Evolutionary conservation across 495 filamentous ascomycete species (phyloP).

Genomic region (Podospora sp.): DNA sequence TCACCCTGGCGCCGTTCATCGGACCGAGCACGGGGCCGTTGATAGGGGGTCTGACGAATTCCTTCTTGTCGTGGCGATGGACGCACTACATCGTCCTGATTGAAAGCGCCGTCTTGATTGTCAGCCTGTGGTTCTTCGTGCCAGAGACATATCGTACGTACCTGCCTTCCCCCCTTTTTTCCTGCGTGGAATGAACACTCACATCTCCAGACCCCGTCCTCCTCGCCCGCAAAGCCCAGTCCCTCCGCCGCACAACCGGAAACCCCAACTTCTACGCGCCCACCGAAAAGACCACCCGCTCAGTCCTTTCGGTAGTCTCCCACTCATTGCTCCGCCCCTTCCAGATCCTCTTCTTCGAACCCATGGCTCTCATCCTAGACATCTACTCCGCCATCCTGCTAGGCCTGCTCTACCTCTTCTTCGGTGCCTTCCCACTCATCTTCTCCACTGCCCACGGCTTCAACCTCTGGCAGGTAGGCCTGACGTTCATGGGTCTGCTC

Average conservation of each 20-base stretch:
- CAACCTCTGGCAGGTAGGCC: conserved; percentile 76
- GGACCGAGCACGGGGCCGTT: conserved; percentile 65
- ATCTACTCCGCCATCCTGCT: conserved; percentile 82
- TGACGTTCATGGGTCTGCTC: conserved; percentile 80
- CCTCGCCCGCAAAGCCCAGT: conserved; percentile 72
- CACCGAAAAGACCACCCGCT: conserved; percentile 75
- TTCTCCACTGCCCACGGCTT: conserved; percentile 79
- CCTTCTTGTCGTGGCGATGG: conserved; percentile 82
- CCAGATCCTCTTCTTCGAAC: conserved; percentile 79
- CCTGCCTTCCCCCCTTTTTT: background rate
- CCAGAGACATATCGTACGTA: conserved; percentile 85
- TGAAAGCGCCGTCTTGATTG: conserved; percentile 68
- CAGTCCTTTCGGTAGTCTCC: conserved; percentile 69
- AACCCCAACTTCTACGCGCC: conserved; percentile 77
- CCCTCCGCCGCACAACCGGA: conserved; percentile 73
- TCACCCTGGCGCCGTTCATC: conserved; percentile 77
- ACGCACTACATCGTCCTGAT: conserved; percentile 85
- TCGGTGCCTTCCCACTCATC: conserved; percentile 87
- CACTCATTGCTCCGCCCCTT: conserved; percentile 77
- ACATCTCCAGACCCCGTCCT: conserved; percentile 56
- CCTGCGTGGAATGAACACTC: background rate
- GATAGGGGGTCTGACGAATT: conserved; percentile 67
- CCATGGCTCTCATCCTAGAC: conserved; percentile 85
- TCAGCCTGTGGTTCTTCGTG: conserved; percentile 68
- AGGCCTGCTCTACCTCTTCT: conserved; percentile 92